Evolutionary conservation across 2,329 filamentous ascomycete genomes (phyloP), one percentile per base, ranked within the genome.

Genomic region (Furcasterigmium furcatum): DNA sequence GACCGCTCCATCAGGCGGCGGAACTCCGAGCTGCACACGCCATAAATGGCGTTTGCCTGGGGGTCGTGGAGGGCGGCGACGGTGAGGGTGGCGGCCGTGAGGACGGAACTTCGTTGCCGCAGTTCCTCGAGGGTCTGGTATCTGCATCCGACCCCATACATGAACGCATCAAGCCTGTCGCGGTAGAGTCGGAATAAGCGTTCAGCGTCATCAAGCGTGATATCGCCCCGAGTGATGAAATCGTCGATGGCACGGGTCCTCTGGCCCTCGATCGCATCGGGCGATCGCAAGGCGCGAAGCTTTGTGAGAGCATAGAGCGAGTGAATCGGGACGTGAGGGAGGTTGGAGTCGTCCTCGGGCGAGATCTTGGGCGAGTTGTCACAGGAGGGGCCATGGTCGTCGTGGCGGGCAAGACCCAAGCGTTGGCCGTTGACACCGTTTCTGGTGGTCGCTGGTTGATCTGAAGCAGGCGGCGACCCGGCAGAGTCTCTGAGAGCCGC

Each of bases 31-130:
- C 73, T 78, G 56, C 79, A 82, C 2, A 68, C 59, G 4, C 72
- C 71, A 24, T 82, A 74, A 3, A 77, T 68, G 13, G 68, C 65
- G 12, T 77, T 74, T 7, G 72, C 72, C 20, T 71, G 68, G 2
- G 76, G 71, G 20, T 81, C 77, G 51, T 83, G 79, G 3, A 82
- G 65, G 0, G 79, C 77, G 4, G 77, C 74, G 1, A 84, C 78
- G 0, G 79, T 78, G 6, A 80, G 67, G 19, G 80, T 76, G 1
- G 76, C 74, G 1, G 73, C 76, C 0, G 78, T 74, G 10, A 84
- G 64, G 2, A 82, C 64, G 0, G 76, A 71, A 3, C 79, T 83
- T 14, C 71, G 71, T 16, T 74, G 72, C 14, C 80, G 73, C 9
- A 83, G 64, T 7, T 71, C 74, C 1, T 71, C 71, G 2, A 80